Evolutionary conservation across 73 alveolate species (phyloP).

Genomic region (Uronychia setigera): DNA sequence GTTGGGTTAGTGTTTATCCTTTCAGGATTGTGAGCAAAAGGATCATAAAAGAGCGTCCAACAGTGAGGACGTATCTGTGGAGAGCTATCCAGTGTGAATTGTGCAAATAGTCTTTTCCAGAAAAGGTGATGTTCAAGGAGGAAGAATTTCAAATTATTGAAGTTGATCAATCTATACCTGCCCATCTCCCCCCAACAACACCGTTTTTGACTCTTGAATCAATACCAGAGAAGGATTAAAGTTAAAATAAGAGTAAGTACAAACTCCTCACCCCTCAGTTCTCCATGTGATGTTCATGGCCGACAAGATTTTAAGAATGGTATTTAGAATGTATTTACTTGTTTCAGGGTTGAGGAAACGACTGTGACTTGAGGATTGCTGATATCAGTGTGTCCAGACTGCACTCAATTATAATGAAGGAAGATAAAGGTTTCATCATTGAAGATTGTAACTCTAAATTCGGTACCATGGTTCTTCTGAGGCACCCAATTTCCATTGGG

Average conservation of each 20-base stretch:
- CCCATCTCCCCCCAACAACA: too few species aligned
- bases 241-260: neutral
- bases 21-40: conserved; percentile 1
- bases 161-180: neutral
- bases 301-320: neutral
- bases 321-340: neutral
- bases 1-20: neutral
- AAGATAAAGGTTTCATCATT: neutral
- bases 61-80: conserved; percentile 48
- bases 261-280: too few species aligned
- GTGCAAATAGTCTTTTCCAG: conserved; percentile 17
- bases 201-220: neutral
- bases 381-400: conserved; percentile 87
- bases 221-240: neutral
- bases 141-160: neutral
- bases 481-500: neutral
- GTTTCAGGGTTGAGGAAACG: conserved; percentile 83
- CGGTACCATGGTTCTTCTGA: neutral
- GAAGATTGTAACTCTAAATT: neutral
- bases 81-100: conserved; percentile 66
- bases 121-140: neutral
- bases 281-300: neutral
- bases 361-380: conserved; percentile 76
- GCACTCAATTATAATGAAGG: conserved; percentile 53
- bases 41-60: conserved; percentile 33